Conservation (phyloP, 306 rosid genomes). For the Lablab purpureus region DNA sequence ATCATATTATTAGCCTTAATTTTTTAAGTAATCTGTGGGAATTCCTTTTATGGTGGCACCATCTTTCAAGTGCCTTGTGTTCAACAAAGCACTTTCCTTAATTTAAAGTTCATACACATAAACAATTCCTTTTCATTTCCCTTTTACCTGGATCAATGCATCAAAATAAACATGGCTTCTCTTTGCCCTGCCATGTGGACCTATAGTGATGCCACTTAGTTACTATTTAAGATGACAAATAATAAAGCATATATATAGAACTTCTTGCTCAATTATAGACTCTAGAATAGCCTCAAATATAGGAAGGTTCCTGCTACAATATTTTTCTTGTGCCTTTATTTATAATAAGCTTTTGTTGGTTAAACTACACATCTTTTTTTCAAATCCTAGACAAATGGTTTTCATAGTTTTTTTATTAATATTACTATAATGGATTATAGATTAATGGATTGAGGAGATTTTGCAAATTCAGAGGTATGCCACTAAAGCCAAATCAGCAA, state of each 20-base stretch:
- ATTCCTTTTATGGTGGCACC: constrained; percentile 52
- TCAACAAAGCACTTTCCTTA: constrained; percentile 57
- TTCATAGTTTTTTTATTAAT: neutral
- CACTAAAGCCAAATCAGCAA: constrained; percentile 57
- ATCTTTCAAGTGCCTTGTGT: constrained; percentile 54
- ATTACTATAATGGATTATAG: neutral
- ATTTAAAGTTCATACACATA: constrained; percentile 39
- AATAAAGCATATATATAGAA: neutral
- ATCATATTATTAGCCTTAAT: constrained; percentile 48
- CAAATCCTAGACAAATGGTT: constrained; percentile 39
- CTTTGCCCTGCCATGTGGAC: constrained; percentile 41
- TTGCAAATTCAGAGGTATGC: constrained; percentile 40
- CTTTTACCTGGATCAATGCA: constrained; percentile 40
- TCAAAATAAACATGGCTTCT: constrained; percentile 33
- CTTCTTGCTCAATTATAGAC: constrained; percentile 12
- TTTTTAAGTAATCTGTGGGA: constrained; percentile 43
- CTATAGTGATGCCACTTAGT: constrained; percentile 15
- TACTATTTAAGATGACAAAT: neutral
- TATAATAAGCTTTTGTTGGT: constrained; percentile 32
- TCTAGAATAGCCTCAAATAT: neutral
- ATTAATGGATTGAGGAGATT: constrained; percentile 11
- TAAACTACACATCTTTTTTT: constrained; percentile 31
- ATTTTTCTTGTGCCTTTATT: constrained; percentile 30
- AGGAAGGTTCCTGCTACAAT: constrained; percentile 22
- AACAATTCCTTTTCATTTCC: constrained; percentile 39